Conservation (phyloP, 306 rosid species). For the Rosa lucieae region DNA sequence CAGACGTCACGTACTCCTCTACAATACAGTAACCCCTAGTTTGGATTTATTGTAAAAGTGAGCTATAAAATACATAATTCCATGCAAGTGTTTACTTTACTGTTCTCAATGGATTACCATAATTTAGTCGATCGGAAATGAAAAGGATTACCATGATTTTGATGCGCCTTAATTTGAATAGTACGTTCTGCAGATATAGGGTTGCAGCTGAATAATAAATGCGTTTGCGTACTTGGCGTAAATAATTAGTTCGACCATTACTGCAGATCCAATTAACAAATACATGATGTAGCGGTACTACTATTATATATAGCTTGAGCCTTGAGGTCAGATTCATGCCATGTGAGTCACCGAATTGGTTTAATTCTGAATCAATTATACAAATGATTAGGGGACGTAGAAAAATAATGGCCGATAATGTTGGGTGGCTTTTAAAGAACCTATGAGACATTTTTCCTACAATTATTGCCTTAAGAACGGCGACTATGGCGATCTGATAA, state of each 20-base stretch:
- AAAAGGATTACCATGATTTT: neutral
- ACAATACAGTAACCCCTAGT: neutral
- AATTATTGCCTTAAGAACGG: conserved; percentile 21
- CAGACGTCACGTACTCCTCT: neutral
- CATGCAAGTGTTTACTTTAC: neutral
- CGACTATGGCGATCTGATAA: conserved; percentile 17
- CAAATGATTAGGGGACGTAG: neutral
- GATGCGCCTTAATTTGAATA: neutral
- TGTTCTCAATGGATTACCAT: neutral
- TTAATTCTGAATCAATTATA: conserved; percentile 7
- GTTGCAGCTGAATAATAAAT: neutral
- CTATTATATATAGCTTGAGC: neutral
- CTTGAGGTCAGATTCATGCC: neutral
- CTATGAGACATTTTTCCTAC: conserved; percentile 14
- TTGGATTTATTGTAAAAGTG: neutral
- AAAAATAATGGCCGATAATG: neutral
- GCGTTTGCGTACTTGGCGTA: neutral
- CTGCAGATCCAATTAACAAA: neutral
- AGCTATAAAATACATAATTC: neutral
- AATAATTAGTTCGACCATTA: neutral
- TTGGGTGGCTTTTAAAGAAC: conserved; percentile 8
- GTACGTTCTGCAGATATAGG: neutral
- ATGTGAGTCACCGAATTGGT: conserved; percentile 2
- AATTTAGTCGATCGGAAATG: neutral
- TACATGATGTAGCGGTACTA: neutral